phyloP scores from a whole-genome alignment of 495 filamentous ascomycete genomes.

The Amniculicola lignicola region DNA sequence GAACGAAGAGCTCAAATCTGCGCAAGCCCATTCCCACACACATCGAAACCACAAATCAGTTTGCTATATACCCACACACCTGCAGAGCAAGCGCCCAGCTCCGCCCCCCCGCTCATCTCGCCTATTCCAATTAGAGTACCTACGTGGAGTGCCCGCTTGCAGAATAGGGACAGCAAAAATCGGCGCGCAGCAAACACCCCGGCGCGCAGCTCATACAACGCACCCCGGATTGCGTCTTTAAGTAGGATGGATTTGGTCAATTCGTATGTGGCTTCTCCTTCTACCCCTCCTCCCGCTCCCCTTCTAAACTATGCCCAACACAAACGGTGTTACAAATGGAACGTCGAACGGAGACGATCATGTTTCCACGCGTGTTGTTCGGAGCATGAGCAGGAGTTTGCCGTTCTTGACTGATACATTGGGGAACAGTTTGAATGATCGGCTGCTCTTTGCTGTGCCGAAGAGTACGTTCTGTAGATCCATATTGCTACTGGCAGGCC shows the following conservation, averaged over 20 bases:
- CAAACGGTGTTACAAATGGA: conserved; percentile 7
- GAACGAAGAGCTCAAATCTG: too few relatives aligned
- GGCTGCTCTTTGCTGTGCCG: conserved; percentile 91
- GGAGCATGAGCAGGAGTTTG: conserved; percentile 23
- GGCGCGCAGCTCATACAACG: conserved; percentile 1
- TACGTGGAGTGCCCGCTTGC: conserved; percentile 17
- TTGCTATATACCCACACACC: not conserved
- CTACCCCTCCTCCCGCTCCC: not conserved
- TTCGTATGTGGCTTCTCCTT: conserved; percentile 18
- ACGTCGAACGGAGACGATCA: conserved; percentile 7
- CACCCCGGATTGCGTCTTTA: conserved; percentile 11
- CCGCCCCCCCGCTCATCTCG: not conserved
- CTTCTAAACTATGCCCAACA: not conserved
- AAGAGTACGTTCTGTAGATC: conserved; percentile 69
- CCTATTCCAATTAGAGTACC: conserved; percentile 19
- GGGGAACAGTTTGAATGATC: conserved; percentile 71
- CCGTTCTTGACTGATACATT: conserved; percentile 29
- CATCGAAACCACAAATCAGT: conserved; percentile 15
- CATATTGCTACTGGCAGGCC: not conserved
- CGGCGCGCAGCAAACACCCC: not conserved
- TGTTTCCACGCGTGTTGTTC: not conserved
- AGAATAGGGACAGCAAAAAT: not conserved
- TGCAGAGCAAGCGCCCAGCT: conserved; percentile 2
- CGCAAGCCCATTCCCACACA: conserved; percentile 12
- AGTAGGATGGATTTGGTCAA: conserved; percentile 35